Percentiles rank a stretch among this genome's conserved stretches.
Conservation (phyloP, 495 filamentous ascomycete genomes). For the Aspergillus saccharolyticus region DNA sequence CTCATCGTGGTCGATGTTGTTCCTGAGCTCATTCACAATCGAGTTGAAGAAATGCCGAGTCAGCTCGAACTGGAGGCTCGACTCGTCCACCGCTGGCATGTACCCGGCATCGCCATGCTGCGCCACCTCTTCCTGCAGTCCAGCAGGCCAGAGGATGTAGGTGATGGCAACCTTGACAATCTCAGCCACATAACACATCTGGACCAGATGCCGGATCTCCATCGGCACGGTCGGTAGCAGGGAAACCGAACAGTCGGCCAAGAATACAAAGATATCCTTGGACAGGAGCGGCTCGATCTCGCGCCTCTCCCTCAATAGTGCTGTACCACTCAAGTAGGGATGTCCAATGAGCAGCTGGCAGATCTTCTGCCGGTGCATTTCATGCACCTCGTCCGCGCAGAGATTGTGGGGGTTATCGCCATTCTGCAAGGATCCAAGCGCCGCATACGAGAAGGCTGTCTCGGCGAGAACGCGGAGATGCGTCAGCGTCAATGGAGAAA, state of each 20-base stretch:
- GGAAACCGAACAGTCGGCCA: conserved; percentile 67
- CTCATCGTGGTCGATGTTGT: conserved; percentile 40
- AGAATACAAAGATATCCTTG: conserved; percentile 80
- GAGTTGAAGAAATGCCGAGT: conserved; percentile 40
- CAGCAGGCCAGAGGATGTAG: conserved; percentile 40
- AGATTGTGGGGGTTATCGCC: conserved; percentile 47
- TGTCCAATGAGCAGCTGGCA: conserved; percentile 68
- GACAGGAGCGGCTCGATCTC: conserved; percentile 62
- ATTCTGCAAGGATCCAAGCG: conserved; percentile 64
- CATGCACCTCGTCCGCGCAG: conserved; percentile 61
- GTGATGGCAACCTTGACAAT: conserved; percentile 67
- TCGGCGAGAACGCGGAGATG: conserved; percentile 89
- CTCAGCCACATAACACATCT: conserved; percentile 88
- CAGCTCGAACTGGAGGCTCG: conserved; percentile 25
- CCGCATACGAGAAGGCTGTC: conserved; percentile 77
- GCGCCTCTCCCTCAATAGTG: conserved; percentile 41
- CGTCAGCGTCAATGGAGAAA: conserved; percentile 73
- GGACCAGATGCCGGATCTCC: conserved; percentile 76
- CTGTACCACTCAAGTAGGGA: conserved; percentile 36
- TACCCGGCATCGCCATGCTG: conserved; percentile 29
- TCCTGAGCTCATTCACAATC: conserved; percentile 38
- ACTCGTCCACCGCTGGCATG: conserved; percentile 23
- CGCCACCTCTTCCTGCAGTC: conserved; percentile 37
- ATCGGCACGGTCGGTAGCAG: conserved; percentile 66
- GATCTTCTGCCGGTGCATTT: conserved; percentile 67